Conservation (phyloP, 2,329 filamentous ascomycete species). For the Fusarium camptoceras region DNA sequence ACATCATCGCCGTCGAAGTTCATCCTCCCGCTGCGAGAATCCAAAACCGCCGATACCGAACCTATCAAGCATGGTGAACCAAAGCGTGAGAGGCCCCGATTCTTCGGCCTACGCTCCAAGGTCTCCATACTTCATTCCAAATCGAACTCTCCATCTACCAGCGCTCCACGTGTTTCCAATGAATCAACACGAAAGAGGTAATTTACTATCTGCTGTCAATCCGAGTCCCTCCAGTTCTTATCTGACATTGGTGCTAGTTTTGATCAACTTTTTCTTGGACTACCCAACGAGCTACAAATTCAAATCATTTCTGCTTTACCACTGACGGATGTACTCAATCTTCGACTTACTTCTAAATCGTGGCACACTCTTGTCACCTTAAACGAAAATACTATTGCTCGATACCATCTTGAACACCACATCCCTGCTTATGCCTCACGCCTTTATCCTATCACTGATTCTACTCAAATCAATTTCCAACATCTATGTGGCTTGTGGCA, state of each 20-base stretch:
- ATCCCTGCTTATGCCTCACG: conserved; percentile 70
- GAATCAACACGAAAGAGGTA: conserved; percentile 53
- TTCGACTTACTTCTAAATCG: conserved; percentile 68
- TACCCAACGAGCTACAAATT: conserved; percentile 72
- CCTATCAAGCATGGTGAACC: conserved; percentile 47
- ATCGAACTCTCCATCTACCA: conserved; percentile 37
- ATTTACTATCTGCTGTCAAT: not conserved
- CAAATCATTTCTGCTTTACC: conserved; percentile 71
- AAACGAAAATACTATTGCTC: conserved; percentile 71
- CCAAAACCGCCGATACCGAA: conserved; percentile 51
- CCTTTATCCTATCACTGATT: conserved; percentile 66
- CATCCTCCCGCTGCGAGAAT: conserved; percentile 62
- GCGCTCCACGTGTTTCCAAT: conserved; percentile 38
- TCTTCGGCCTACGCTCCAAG: conserved; percentile 57
- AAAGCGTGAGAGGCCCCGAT: conserved; percentile 58
- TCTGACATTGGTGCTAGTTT: conserved; percentile 52
- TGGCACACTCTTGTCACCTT: conserved; percentile 70
- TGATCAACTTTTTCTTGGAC: conserved; percentile 66
- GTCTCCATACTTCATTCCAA: conserved; percentile 53
- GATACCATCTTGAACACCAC: conserved; percentile 69
- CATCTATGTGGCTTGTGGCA: conserved; percentile 75
- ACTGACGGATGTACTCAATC: conserved; percentile 69
- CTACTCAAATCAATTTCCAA: conserved; percentile 65
- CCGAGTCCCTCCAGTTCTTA: conserved; percentile 8
- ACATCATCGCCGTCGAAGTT: conserved; percentile 56